phyloP scores from a whole-genome alignment of 305 asterid genomes.

The Nicotiana rustica region DNA sequence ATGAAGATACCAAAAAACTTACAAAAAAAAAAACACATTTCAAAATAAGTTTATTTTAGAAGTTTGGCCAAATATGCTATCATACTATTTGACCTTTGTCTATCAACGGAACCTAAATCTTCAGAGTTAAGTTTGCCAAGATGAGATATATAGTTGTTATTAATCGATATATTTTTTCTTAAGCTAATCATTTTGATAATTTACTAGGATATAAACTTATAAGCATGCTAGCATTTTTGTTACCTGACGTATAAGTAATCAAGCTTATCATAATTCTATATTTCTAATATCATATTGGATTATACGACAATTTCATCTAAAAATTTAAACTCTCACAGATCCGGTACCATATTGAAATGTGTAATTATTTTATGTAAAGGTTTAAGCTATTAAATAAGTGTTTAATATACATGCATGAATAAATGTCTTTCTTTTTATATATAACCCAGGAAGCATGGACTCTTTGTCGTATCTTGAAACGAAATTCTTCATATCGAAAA shows the following conservation, averaged over 20 bases:
- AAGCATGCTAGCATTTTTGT: too few relatives aligned
- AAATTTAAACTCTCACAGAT: not conserved
- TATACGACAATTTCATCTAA: not conserved
- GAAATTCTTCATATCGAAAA: not conserved
- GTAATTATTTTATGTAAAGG: not conserved
- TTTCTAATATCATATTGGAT: too few relatives aligned
- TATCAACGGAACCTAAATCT: not conserved
- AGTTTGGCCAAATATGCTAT: too few relatives aligned
- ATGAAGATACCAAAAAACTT: too few relatives aligned
- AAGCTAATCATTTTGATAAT: too few relatives aligned
- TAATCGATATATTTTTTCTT: too few relatives aligned
- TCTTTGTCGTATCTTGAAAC: constrained; percentile 29
- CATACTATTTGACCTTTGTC: not conserved
- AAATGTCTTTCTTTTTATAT: not conserved
- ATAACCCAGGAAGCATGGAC: constrained; percentile 29
- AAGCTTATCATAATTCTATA: too few relatives aligned
- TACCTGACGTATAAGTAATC: too few relatives aligned
- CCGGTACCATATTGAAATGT: not conserved
- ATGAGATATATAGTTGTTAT: not conserved
- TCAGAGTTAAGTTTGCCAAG: not conserved
- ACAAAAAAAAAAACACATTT: too few relatives aligned
- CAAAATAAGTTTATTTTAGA: too few relatives aligned
- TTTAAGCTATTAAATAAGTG: not conserved
- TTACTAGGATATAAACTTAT: too few relatives aligned
- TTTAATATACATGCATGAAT: not conserved